Evolutionary conservation across 2,329 filamentous ascomycete genomes (phyloP).

Genomic region (Xylaria polymorpha): DNA sequence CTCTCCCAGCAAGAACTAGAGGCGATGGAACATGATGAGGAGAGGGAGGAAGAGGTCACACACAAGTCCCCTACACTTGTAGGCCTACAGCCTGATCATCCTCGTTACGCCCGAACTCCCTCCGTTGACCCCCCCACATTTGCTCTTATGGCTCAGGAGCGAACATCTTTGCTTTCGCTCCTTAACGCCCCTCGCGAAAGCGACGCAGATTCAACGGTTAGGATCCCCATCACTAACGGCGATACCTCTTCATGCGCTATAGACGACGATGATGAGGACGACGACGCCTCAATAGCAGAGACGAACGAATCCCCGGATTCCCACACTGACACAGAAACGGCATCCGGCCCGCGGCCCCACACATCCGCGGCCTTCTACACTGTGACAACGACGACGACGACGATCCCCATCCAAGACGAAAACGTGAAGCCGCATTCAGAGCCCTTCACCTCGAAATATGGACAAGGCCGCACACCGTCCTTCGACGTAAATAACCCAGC

Average conservation of each 20-base stretch:
- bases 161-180: slow-evolving; percentile 70
- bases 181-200: slow-evolving; percentile 65
- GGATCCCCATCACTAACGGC: slow-evolving; percentile 56
- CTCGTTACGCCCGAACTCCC: slow-evolving; percentile 67
- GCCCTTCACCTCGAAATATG: slow-evolving; percentile 33
- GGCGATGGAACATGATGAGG: slow-evolving; percentile 52
- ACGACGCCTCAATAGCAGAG: slow-evolving; percentile 9
- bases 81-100: slow-evolving; percentile 49
- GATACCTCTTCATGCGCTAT: neutral
- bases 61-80: slow-evolving; percentile 49
- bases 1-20: slow-evolving; percentile 66
- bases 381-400: slow-evolving; percentile 63
- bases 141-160: slow-evolving; percentile 64
- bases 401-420: slow-evolving; percentile 64
- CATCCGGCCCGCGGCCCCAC: slow-evolving; percentile 54
- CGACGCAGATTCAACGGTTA: slow-evolving; percentile 52
- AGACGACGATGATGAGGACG: slow-evolving; percentile 24
- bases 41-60: slow-evolving; percentile 35
- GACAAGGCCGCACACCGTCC: slow-evolving; percentile 49
- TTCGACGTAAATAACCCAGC: slow-evolving; percentile 69
- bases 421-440: slow-evolving; percentile 48
- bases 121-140: slow-evolving; percentile 72
- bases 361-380: slow-evolving; percentile 61
- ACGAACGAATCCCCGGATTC: slow-evolving; percentile 22
- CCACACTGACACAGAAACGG: slow-evolving; percentile 19